Evolutionary conservation across 192 early-diverging fungal species (phyloP), one percentile per base, ranked within the genome.

Genomic region (Coemansia sp.): DNA sequence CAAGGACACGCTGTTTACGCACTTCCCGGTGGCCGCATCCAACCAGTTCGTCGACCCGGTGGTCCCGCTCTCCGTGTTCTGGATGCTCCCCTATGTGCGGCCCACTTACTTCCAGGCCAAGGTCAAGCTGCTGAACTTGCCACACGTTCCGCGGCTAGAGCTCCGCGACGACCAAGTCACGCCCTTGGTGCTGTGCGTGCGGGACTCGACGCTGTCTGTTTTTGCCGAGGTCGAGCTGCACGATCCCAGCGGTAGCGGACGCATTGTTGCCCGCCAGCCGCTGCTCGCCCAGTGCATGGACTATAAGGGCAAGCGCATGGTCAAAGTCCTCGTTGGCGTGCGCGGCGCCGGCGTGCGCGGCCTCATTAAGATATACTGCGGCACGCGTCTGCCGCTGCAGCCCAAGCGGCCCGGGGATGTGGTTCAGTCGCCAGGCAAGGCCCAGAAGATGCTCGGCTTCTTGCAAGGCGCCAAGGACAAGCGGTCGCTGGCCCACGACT

Each of bases 171-270:
- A 85, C 55, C 59, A 64, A 7, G 80, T 79, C 15, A 62, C 67
- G 3, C 80, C 80, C n/a, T 55, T 85, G 36, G 79, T 85, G 14
- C 60, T 85, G 44, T 78, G 74, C 9, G 71, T 85, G 57, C 63
- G 77, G 5, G 80, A 79, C 67, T 68, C 71, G 46, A 62, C 73
- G n/a, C 51, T 78, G 59, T 57, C 74, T 1, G 84, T 78, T 41
- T 82, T 78, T 75, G 84, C 84, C n/a, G 84, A 85, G 61, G 75
- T 85, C 23, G 84, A 85, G 67, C 62, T 85, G 36, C 80, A 79
- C 39, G 84, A 85, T 15, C 69, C 76, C 21, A 82, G 82, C 27
- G 77, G 77, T 41, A 82, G 80, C 60, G 77, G 77, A 11, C 76
- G 80, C 38, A 82, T 82, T 17, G 73, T 82, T 10, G 74, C 76